Evolutionary conservation across 2,329 filamentous ascomycete genomes (phyloP), one percentile per base, ranked within the genome.

Genomic region (Xylariaceae sp.): DNA sequence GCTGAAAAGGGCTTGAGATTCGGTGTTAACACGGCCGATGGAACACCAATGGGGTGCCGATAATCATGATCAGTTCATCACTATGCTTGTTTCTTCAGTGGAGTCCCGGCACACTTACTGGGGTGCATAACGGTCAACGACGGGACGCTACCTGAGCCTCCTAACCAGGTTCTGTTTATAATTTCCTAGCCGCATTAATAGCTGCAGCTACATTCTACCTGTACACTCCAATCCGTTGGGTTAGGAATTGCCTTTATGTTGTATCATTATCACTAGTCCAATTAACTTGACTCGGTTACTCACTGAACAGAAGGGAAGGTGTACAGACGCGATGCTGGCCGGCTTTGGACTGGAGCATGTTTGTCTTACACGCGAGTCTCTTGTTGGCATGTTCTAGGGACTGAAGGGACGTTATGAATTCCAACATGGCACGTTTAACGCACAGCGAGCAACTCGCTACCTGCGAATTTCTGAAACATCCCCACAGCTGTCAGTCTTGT

Each of bases 391-490:
- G 31, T 39, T 31, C n/a, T 26, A 37, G 17, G 19, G 6, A 23
- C 43, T 7, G 9, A 48, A 23, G 31, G 17, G 14, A 23, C 7
- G 3, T 29, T 17, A 36, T 29, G 21, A 37, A 28, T 19, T 43
- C 37, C 16, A 43, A 29, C 9, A n/a, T 2, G 21, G 8, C 28
- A 23, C 33, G 12, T 31, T 34, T 14, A 24, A 55, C 28, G 29
- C 28, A 49, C 16, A 39, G 23, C 37, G 16, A 26, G 36, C 43
- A n/a, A 16, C 12, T 40, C 9, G 16, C 19, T 6, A 3, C 28
- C 28, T n/a, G 19, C 14, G 26, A 44, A 21, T n/a, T 26, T 37
- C 28, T 56, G 41, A 52, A 50, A 58, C 50, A 16, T 28, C 50
- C 34, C 56, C 55, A 54, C 55, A 45, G 19, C 37, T 21, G n/a